These are phyloP conservation scores for Polyrhizophydium stewartii DNA, from an alignment of 371 early-diverging fungal genomes.

Conservation along the genomic window DNA sequence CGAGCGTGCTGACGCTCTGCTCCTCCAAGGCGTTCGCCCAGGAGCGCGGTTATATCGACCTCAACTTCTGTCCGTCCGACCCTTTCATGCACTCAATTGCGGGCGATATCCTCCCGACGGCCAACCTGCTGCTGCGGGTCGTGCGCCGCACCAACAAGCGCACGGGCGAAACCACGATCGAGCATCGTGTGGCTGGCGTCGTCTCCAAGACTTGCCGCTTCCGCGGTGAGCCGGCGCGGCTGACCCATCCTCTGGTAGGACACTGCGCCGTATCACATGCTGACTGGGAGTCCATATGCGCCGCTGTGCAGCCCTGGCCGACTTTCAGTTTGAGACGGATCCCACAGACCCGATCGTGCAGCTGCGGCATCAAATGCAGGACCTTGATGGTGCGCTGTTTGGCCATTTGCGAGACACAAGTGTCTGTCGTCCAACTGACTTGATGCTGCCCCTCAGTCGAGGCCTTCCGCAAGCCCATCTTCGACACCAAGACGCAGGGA, in stretches of 20 bases:
- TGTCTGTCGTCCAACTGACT: neutral
- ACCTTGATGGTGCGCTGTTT: slow-evolving; percentile 38
- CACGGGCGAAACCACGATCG: slow-evolving; percentile 2
- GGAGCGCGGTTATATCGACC: slow-evolving; percentile 35
- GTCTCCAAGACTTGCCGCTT: slow-evolving; percentile 52
- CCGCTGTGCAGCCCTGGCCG: slow-evolving; percentile 53
- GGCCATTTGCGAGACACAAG: neutral
- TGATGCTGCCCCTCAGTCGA: neutral
- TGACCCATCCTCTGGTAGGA: too few species aligned
- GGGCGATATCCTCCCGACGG: slow-evolving; percentile 46
- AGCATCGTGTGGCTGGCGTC: slow-evolving; percentile 32
- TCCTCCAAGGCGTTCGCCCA: slow-evolving; percentile 25
- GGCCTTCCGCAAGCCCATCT: neutral
- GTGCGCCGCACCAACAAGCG: slow-evolving; percentile 32
- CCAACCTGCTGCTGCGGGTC: slow-evolving; percentile 56
- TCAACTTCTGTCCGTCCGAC: slow-evolving; percentile 50
- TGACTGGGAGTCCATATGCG: too few species aligned
- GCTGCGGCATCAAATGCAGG: slow-evolving; percentile 32
- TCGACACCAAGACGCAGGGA: too few species aligned
- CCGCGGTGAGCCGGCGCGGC: slow-evolving; percentile 18
- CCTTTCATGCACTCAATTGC: slow-evolving; percentile 61
- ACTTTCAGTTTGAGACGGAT: slow-evolving; percentile 52
- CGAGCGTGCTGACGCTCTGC: neutral
- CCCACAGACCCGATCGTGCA: slow-evolving; percentile 34
- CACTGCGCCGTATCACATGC: too few species aligned